Conservation (phyloP, 257 asterid genomes). For the Solanum dulcamara region DNA sequence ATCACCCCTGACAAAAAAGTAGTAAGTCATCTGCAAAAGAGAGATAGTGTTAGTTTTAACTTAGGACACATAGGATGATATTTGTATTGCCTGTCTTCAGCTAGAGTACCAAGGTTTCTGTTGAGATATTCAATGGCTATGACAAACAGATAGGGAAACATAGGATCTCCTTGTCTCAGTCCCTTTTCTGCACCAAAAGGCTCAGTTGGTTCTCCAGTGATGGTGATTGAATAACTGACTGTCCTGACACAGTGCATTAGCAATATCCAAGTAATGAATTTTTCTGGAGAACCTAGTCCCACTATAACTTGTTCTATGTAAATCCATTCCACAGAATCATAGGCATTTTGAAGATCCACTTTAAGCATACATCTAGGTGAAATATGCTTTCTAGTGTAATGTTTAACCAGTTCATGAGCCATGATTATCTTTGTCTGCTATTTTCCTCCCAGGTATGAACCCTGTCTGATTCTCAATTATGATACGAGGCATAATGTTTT, state of each 20-base stretch:
- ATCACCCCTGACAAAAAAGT: not conserved
- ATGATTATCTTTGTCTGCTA: not conserved
- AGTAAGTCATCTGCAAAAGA: not conserved
- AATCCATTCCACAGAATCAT: not conserved
- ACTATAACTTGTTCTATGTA: not conserved
- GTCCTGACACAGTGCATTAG: not conserved
- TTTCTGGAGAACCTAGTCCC: not conserved
- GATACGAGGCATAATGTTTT: not conserved
- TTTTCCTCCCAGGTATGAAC: not conserved
- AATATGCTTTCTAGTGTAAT: not conserved
- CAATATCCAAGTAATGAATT: not conserved
- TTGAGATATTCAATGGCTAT: not conserved
- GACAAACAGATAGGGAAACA: not conserved
- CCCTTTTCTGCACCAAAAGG: not conserved
- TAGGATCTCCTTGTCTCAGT: not conserved
- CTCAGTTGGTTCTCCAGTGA: not conserved
- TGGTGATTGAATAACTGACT: not conserved
- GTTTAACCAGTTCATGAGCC: not conserved
- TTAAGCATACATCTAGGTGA: not conserved
- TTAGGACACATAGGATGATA: not conserved
- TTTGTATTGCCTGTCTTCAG: not conserved
- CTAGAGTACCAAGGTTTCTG: not conserved
- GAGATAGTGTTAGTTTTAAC: not conserved
- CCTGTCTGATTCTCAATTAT: not conserved
- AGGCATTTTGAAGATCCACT: not conserved